Percentiles rank a stretch among this genome's conserved stretches.
Evolutionary conservation across 208 protist species (phyloP).

Genomic region (Borovskyia barvae): DNA sequence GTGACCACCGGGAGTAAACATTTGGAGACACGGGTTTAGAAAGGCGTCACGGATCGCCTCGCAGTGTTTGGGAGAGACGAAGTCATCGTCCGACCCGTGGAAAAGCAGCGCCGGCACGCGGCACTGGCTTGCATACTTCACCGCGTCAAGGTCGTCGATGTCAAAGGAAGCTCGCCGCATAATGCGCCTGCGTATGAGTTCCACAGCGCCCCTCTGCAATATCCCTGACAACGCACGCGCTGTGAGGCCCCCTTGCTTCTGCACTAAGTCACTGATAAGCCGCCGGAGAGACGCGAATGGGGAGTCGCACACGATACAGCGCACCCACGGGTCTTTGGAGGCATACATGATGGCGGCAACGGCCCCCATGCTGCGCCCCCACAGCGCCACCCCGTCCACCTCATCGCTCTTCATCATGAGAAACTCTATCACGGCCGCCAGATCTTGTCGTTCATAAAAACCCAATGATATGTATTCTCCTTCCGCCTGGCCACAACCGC

Average conservation of each 20-base stretch:
- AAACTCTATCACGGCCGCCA: slow-evolving; percentile 87
- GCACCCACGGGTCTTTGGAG: slow-evolving; percentile 83
- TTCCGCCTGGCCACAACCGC: slow-evolving; percentile 90
- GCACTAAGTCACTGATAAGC: slow-evolving; percentile 84
- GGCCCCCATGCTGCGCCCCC: slow-evolving; percentile 95
- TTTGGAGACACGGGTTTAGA: slow-evolving; percentile 57
- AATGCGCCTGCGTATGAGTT: slow-evolving; percentile 86
- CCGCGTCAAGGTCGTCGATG: slow-evolving; percentile 88
- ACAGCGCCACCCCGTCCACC: slow-evolving; percentile 83
- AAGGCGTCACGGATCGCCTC: slow-evolving; percentile 60
- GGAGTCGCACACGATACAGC: slow-evolving; percentile 92
- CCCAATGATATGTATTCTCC: slow-evolving; percentile 95
- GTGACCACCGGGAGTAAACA: slow-evolving; percentile 88
- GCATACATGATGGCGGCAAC: slow-evolving; percentile 95
- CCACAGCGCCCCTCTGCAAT: slow-evolving; percentile 76
- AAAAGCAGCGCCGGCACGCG: slow-evolving; percentile 87
- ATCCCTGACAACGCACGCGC: slow-evolving; percentile 67
- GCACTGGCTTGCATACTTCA: slow-evolving; percentile 83
- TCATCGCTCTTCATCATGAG: slow-evolving; percentile 47
- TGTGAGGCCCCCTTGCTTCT: slow-evolving; percentile 33
- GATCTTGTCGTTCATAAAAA: slow-evolving; percentile 94
- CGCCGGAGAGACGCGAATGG: slow-evolving; percentile 89
- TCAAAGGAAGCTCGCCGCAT: slow-evolving; percentile 90
- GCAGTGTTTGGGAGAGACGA: slow-evolving; percentile 87
- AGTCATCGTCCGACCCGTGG: slow-evolving; percentile 90